Base-by-base conservation (phyloP, 495 filamentous ascomycete species). In the Talaromyces thailandensis region DNA sequence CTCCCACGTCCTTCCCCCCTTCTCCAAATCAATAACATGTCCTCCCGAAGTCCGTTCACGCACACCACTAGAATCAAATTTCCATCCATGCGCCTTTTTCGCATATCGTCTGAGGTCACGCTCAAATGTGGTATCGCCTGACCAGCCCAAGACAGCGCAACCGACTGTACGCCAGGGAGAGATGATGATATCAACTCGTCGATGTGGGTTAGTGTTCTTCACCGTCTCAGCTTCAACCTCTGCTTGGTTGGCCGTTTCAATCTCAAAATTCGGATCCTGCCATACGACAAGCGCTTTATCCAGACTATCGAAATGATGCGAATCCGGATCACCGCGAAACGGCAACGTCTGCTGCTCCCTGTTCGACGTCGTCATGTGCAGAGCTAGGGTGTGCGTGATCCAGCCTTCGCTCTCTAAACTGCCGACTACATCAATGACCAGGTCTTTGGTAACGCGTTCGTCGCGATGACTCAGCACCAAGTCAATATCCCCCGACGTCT, bases 231-330 rank as follows among this genome's bases (percentile, higher is more conserved):
- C 29, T 26, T 26, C 60, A 31, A 16, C 12, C 1, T 26, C 26
- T n/a, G 0, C 45, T 32, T 29, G 25, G 24, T 1, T 58, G 28
- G 37, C 37, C 3, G 16, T 48, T 2, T 14, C 61, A 12, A 21
- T 7, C 59, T 61, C 60, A 28, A 72, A 89, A 5, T 71, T n/a
- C 0, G 88, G 86, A 65, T 93, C 83, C 68, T 95, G 93, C 94
- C 94, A 99, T 0, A 97, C 91, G 0, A 97, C 86, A 50, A 97
- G 75, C 7, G 91, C 91, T 70, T 97, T 96, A 70, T 98, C 93
- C 1, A 99, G 77, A 0, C 83, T 86, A 68, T 98, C 93, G 63
- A 94, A 96, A 31, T 79, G 74, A 14, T 65, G 60, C 16, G 32
- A 62, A 4, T 60, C 65, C 45, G 63, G 67, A 21, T 74, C 70